phyloP scores from a whole-genome alignment of 2,329 filamentous ascomycete species.

The Paracoccidioides brasiliensis region DNA sequence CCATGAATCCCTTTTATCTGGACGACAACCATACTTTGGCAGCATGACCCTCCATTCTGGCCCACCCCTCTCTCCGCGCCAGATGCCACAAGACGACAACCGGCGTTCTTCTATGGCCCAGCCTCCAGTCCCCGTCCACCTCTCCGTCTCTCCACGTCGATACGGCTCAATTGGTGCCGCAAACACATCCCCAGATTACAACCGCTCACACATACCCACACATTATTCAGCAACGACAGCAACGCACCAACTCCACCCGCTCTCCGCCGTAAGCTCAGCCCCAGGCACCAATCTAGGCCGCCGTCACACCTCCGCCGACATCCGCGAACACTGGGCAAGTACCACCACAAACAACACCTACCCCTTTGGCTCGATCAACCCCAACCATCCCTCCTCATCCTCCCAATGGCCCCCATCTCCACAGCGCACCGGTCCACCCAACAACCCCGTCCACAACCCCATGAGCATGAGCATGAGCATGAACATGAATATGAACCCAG shows the following conservation, averaged over 20 bases:
- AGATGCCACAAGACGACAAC: slow-evolving; percentile 72
- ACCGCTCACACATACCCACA: slow-evolving; percentile 56
- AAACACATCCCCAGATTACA: slow-evolving; percentile 59
- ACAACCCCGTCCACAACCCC: slow-evolving; percentile 22
- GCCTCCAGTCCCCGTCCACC: slow-evolving; percentile 66
- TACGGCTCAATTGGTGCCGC: slow-evolving; percentile 72
- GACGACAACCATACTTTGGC: slow-evolving; percentile 53
- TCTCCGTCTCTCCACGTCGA: slow-evolving; percentile 63
- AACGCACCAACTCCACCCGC: slow-evolving; percentile 50
- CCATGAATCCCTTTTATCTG: slow-evolving; percentile 52
- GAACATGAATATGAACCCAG: slow-evolving; percentile 2
- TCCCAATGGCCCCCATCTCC: slow-evolving; percentile 57
- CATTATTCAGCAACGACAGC: slow-evolving; percentile 43
- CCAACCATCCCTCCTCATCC: slow-evolving; percentile 49
- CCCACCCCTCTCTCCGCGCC: slow-evolving; percentile 71
- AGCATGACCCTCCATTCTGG: slow-evolving; percentile 50
- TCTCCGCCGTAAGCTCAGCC: slow-evolving; percentile 41
- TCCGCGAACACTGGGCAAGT: slow-evolving; percentile 62
- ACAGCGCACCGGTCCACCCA: slow-evolving; percentile 33
- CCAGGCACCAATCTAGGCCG: slow-evolving; percentile 54
- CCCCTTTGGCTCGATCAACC: slow-evolving; percentile 40
- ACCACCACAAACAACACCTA: slow-evolving; percentile 1
- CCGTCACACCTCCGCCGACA: slow-evolving; percentile 90
- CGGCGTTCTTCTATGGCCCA: slow-evolving; percentile 59
- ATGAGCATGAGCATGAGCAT: background rate